Conservation (phyloP, 2,329 filamentous ascomycete genomes). For the Phyllosticta paracitricarpa region DNA sequence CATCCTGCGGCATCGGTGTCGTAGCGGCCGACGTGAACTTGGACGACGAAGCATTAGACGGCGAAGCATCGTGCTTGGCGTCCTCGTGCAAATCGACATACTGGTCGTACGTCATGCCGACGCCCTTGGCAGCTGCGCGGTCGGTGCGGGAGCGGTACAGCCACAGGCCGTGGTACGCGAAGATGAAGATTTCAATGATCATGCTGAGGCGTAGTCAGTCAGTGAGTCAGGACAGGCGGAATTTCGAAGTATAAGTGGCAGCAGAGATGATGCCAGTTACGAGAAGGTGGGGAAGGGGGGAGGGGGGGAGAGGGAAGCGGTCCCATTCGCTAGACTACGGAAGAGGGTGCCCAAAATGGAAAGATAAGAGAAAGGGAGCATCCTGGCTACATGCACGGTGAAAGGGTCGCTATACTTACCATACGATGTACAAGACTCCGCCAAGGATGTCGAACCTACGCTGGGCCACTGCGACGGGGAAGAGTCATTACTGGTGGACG, state of each 20-base stretch:
- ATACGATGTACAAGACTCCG: conserved; percentile 50
- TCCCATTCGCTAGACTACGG: neutral
- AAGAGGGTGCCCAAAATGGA: neutral
- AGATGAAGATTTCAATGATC: conserved; percentile 50
- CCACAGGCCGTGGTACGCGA: conserved; percentile 50
- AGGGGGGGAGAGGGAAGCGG: neutral
- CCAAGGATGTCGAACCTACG: conserved; percentile 52
- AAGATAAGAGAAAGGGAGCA: neutral
- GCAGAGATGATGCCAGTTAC: neutral
- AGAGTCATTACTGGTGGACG: neutral
- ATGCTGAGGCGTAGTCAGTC: conserved; percentile 30
- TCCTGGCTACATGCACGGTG: neutral
- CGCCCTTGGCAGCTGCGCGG: conserved; percentile 41
- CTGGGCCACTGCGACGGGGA: conserved; percentile 41
- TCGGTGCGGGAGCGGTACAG: conserved; percentile 44
- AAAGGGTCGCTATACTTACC: conserved; percentile 32
- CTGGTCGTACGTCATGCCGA: conserved; percentile 48
- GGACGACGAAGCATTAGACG: neutral
- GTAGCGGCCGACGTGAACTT: neutral
- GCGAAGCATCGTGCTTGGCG: neutral
- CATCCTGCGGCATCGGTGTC: too few species aligned
- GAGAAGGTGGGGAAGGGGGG: neutral
- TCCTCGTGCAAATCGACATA: conserved; percentile 20
- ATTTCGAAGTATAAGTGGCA: too few species aligned
- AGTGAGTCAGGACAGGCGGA: neutral